Base-by-base conservation (phyloP, 352 stramenopile species). In the Peronospora farinosa region DNA sequence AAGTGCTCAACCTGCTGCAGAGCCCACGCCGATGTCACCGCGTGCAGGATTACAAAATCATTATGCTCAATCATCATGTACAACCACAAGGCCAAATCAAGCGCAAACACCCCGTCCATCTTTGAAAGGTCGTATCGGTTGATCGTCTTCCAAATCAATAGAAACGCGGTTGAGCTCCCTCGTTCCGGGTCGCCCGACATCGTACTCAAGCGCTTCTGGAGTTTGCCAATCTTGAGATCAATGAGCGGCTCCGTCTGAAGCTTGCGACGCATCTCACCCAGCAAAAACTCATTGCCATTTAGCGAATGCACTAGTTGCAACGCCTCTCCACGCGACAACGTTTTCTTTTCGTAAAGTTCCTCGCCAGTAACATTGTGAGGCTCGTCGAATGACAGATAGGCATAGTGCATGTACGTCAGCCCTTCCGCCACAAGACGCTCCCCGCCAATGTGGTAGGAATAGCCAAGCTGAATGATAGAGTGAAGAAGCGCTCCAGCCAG, bases 21-120 rank as follows among this genome's bases (percentile, higher is more conserved):
- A 46, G 57, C 46, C 65, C 65, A 72, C 25, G 65, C 61, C 17
- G 65, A 71, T 27, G 62, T 72, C 27, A 74, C 54, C 7, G 52
- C 65, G 32, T 74, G 65, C 21, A 72, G 27, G 11, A 74, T 60
- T 15, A 72, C 65, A 17, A 72, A 74, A 43, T 74, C 62, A 36
- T 72, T 72, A 46, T 66, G 43, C 38, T 66, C 49, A 32, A 72
- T 60, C 53, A 67, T 66, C 49, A 51, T 40, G 40, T 68, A 74
- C 41, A 72, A 36, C 65, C 65, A 74, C n/a, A 74, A 40, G 2
- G 46, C 47, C 6, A 74, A 21, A 30, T 74, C 62, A 12, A 74
- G 39, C 17, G 62, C 62, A 51, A 69, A 47, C 12, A 60, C 46
- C 8, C 65, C 57, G 27, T 72, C 40, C 13, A 74, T 57, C 27